Evolutionary conservation across 2,329 filamentous ascomycete species (phyloP), one percentile per base, ranked within the genome.

Genomic region (Aspergillus thermomutatus): DNA sequence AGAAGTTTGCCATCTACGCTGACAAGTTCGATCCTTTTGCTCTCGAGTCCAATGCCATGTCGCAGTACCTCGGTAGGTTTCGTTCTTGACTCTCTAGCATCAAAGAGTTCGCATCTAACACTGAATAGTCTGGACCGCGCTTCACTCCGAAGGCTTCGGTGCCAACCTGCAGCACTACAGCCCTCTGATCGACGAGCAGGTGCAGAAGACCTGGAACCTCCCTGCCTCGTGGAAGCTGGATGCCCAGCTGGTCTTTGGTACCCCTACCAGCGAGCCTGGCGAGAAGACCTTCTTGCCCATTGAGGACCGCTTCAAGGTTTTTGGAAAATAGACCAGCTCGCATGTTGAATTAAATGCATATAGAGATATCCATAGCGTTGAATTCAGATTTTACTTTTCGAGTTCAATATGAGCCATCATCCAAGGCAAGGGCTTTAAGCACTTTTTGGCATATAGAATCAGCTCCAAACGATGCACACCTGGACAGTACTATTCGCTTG

Each of bases 131-230:
- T 96, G 91, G 91, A 86, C 86, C 34, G 89, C 89, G 1, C 84
- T 96, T 53, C 87, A 92, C 79, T 82, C 87, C 60, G 91, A 94
- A 76, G 91, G 91, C 37, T 82, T 94, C 53, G 91, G 91, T 61
- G 89, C 87, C 74, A 95, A 92, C 81, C 83, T 96, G 49, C 91
- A 96, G 83, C 91, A 96, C 80, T 95, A 96, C 83, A 93, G 90
- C 83, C 90, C 91, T 25, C 75, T 96, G 60, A 84, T 95, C 64
- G 89, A 95, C 76, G 82, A 82, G 66, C 85, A 87, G 79, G 86
- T 91, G 52, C 76, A 82, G 51, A 79, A 78, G 62, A 79, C 84
- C 64, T 96, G 90, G 89, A 81, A 82, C 58, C 65, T 94, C 19
- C 88, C 89, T 45, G 69, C 79, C 19, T 82, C 80, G 66, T 96